Base-by-base conservation (phyloP, 148 eudicot species). In the Mesembryanthemum crystallinum region DNA sequence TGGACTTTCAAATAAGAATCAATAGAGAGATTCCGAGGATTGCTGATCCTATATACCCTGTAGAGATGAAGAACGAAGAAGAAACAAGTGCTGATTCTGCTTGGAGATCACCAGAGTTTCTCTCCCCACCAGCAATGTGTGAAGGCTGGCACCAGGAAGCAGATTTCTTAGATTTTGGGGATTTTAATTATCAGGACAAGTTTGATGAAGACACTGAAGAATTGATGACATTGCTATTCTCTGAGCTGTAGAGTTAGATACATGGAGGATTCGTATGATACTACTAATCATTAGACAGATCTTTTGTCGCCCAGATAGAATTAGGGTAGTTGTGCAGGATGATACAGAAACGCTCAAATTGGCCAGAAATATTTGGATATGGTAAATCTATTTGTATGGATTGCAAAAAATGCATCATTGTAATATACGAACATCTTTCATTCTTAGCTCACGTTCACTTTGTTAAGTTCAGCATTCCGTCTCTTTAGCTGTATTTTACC, bases 131-230 rank as follows among this genome's bases (percentile, higher is more conserved):
- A 51, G 42, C 37, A 20, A 59, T 15, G 33, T 39, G 1, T 54
- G 58, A 18, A 64, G 25, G 42, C 9, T 33, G 64, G 72, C 45
- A 37, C 23, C 33, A 72, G 14, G 64, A 57, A 10, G 45, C n/a
- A 0, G 67, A 13, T 73, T 29, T 23, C n/a, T 21, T 66, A n/a
- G 65, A 72, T 20, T 28, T 64, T 28, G 80, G 71, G 35, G 71
- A 63, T 20, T 1, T 60, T 29, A 47, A 20, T 54, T 65, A 64
- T 71, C 35, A 54, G 24, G 51, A 13, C 14, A 45, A 18, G 6
- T 55, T 78, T 8, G 71, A 71, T 77, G 67, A 32, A 30, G 67
- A 78, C 1, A 47, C 54, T 23, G 49, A 9, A 52, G 75, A 52
- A 51, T 4, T 78, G 18, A 25, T 63, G 27, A 71, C 63, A 21